Evolutionary conservation across 257 asterid species (phyloP).

Genomic region (Petrea volubilis): DNA sequence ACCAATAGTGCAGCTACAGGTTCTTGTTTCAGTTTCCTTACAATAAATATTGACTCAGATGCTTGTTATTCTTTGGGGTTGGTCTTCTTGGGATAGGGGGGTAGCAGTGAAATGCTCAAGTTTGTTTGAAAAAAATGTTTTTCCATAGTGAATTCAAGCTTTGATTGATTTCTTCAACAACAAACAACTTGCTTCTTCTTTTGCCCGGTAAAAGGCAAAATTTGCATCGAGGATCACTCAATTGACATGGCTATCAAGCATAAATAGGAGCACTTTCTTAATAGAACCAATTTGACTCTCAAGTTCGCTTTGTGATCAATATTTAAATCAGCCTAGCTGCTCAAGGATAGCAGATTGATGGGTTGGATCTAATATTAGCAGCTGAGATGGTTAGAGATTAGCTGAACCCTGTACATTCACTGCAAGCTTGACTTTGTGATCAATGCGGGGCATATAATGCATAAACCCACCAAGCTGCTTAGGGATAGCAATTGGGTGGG

Average conservation of each 20-base stretch:
- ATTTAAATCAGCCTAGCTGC: background rate
- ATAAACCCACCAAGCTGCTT: too few species aligned
- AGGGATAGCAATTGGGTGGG: too few species aligned
- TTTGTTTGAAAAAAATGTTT: background rate
- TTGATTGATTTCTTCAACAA: background rate
- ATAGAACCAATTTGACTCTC: background rate
- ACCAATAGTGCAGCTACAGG: slow-evolving; percentile 88
- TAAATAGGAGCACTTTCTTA: background rate
- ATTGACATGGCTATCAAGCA: background rate
- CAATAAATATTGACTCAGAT: background rate
- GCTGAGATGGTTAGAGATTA: too few species aligned
- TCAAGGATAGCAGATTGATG: background rate
- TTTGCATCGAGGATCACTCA: background rate
- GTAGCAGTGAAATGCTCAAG: background rate
- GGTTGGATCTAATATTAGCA: too few species aligned
- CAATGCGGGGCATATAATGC: too few species aligned
- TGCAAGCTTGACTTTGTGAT: too few species aligned
- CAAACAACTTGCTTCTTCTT: background rate
- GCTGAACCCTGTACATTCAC: too few species aligned
- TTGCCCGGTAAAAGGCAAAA: background rate
- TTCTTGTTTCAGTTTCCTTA: slow-evolving; percentile 16
- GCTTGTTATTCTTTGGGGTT: background rate
- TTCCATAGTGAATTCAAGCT: background rate
- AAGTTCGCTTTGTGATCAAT: too few species aligned
- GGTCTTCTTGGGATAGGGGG: background rate